Percentiles rank a stretch among this genome's conserved stretches.
Evolutionary conservation across 768 basidiomycete species (phyloP).

Genomic region (Strobilomyces confusus): DNA sequence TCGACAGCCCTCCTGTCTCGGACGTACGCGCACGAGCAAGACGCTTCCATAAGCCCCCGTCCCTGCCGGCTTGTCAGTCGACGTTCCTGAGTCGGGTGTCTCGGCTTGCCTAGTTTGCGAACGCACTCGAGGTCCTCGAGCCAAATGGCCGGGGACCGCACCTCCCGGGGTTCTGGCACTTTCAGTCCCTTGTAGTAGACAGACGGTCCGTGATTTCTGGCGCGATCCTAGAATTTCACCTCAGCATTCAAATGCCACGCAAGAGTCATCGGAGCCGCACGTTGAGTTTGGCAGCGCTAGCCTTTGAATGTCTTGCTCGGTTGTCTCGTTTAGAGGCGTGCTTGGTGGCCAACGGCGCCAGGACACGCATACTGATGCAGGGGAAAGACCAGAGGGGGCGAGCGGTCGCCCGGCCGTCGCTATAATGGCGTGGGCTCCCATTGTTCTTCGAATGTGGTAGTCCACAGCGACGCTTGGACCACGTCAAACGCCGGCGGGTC

Average conservation of each 20-base stretch:
- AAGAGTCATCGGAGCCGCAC: not conserved
- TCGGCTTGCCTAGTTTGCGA: slow-evolving; percentile 35
- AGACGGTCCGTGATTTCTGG: slow-evolving; percentile 8
- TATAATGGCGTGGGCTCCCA: slow-evolving; percentile 1
- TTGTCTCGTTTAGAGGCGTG: slow-evolving; percentile 2
- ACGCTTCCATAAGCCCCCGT: slow-evolving; percentile 41
- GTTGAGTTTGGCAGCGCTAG: slow-evolving; percentile 9
- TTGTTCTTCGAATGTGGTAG: slow-evolving; percentile 19
- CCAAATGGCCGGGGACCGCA: slow-evolving; percentile 35
- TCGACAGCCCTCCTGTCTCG: slow-evolving; percentile 25
- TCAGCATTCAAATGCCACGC: not conserved
- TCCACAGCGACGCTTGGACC: slow-evolving; percentile 5
- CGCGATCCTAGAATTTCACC: slow-evolving; percentile 15
- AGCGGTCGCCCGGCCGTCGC: not conserved
- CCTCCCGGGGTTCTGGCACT: slow-evolving; percentile 28
- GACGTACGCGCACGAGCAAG: slow-evolving; percentile 37
- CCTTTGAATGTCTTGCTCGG: slow-evolving; percentile 15
- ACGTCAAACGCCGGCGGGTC: not conserved
- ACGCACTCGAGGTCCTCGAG: slow-evolving; percentile 41
- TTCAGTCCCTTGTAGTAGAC: slow-evolving; percentile 9
- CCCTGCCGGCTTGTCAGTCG: slow-evolving; percentile 28
- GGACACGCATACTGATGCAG: slow-evolving; percentile 14
- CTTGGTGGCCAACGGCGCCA: slow-evolving; percentile 6
- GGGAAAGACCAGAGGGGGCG: not conserved
- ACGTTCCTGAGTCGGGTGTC: not conserved